phyloP scores from a whole-genome alignment of 345 rosid genomes.

The Excoecaria cochinchinensis region DNA sequence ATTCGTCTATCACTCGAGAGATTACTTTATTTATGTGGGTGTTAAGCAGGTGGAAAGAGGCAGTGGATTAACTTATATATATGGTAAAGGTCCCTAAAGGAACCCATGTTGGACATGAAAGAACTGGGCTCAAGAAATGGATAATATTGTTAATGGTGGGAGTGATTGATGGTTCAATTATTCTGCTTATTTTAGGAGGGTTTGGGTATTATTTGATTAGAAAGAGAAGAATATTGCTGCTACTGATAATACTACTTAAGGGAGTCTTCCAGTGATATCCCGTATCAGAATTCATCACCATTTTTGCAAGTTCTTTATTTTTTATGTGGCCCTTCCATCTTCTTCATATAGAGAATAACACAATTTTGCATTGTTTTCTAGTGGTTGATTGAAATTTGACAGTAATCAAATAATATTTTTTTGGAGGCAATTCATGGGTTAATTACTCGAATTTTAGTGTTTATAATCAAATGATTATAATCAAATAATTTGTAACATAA shows the following conservation, averaged over 20 bases:
- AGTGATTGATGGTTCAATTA: constrained; percentile 59
- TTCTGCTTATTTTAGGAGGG: constrained; percentile 58
- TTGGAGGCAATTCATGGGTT: no score
- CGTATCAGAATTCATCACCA: not conserved
- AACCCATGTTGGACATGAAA: constrained; percentile 32
- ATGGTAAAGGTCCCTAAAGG: constrained; percentile 81
- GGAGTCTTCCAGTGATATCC: constrained; percentile 3
- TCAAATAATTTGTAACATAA: no score
- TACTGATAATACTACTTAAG: constrained; percentile 27
- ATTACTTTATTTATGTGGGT: constrained; percentile 64
- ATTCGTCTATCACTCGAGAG: constrained; percentile 28
- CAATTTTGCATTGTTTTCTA: constrained; percentile 16
- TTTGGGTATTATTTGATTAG: constrained; percentile 52
- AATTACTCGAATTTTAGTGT: no score
- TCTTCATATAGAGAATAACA: not conserved
- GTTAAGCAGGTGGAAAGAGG: constrained; percentile 55
- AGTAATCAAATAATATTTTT: no score
- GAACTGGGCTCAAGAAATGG: constrained; percentile 62
- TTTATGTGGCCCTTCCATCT: not conserved
- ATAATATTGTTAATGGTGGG: constrained; percentile 65
- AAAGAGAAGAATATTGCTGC: constrained; percentile 35
- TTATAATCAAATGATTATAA: no score
- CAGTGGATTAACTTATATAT: constrained; percentile 51
- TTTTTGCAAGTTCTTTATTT: not conserved
- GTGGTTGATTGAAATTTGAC: not conserved